Base-by-base conservation (phyloP, 805 yeast species). In the Dipodascus albidus region DNA sequence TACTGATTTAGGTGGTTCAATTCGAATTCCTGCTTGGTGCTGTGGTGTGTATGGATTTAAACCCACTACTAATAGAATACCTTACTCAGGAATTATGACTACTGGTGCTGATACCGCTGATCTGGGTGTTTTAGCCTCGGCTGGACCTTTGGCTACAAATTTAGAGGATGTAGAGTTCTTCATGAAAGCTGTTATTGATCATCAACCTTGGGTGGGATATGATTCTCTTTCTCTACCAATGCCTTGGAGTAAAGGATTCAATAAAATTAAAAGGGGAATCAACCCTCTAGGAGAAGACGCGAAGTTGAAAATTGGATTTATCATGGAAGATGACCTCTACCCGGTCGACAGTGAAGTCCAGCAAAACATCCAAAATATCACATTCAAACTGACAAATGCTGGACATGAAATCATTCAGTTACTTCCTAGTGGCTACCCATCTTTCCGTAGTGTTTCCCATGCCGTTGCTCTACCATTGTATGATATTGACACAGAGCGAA, bases 131-230 rank as follows among this genome's bases (percentile, higher is more conserved):
- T 21, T 42, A 17, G 38, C 24, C 22, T 82, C 80, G 23, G 74
- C 75, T 48, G 90, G 90, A 20, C 90, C 90, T 44, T 64, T 84
- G 68, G 74, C 85, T 2, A 74, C 83, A 59, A 67, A 78, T 2
- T 70, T 81, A 50, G 83, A 79, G 3, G 90, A 83, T 66, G 67
- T 85, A 57, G 87, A 83, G 11, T 68, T 79, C 53, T 82, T 81
- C 71, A 83, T 83, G 87, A 73, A 77, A 55, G 33, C 53, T n/a
- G 42, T 53, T 20, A 47, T 59, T 3, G 59, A 24, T 21, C 48
- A 49, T 23, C 53, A 59, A 52, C 59, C 62, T 4, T 59, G 62
- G 62, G 44, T 38, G 17, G 44, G 44, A 4, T 38, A 38, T 17
- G 44, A 38, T 17, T 38, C 44, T 8, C n/a, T 38, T 11, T 14